Conservation (phyloP, 306 rosid species). For the Hippophae gyantsensis region DNA sequence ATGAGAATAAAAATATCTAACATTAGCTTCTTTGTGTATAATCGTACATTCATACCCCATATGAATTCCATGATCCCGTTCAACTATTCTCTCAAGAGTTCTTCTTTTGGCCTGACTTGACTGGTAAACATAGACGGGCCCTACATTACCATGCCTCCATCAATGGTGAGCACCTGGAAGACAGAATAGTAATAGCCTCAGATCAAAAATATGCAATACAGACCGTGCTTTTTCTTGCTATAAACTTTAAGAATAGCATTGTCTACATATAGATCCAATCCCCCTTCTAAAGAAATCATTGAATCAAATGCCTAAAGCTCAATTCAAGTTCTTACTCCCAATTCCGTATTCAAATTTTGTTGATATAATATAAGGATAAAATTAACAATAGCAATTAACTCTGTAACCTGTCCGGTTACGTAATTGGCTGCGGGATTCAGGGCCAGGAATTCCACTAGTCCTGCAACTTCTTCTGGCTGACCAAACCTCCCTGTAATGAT, state of each 20-base stretch:
- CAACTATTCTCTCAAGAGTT: background rate
- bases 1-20: constrained; percentile 8
- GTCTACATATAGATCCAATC: background rate
- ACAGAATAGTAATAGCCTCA: constrained; percentile 3
- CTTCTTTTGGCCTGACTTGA: background rate
- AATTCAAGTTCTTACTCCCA: background rate
- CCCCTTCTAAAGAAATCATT: background rate
- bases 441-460: constrained; percentile 91
- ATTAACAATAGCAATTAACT: background rate
- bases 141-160: constrained; percentile 95
- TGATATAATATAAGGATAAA: background rate
- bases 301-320: background rate
- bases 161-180: constrained; percentile 74
- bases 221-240: background rate
- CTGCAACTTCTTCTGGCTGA: constrained; percentile 95
- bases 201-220: background rate
- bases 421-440: constrained; percentile 77
- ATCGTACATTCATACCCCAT: constrained; percentile 4
- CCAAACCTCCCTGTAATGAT: constrained; percentile 75
- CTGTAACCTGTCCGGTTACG: constrained; percentile 83
- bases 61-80: constrained; percentile 11
- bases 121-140: constrained; percentile 8
- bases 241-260: background rate
- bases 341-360: background rate
- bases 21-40: constrained; percentile 12